phyloP scores from a whole-genome alignment of 1,139 yeast species.

The Diutina neorugosa region DNA sequence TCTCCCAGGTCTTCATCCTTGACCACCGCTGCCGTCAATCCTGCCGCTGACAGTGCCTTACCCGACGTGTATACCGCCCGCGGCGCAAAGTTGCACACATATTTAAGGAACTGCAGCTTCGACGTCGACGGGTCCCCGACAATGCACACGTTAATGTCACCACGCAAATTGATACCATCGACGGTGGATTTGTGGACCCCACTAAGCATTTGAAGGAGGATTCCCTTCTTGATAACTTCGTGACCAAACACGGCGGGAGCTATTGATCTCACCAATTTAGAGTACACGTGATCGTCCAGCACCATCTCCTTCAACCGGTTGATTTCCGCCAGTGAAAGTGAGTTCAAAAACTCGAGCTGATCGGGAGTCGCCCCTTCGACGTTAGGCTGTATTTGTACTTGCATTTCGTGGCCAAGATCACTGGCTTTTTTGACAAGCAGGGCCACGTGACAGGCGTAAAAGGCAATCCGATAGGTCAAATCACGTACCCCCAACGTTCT shows the following conservation, averaged over 20 bases:
- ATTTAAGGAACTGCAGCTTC: constrained; percentile 89
- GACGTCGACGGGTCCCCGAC: constrained; percentile 99
- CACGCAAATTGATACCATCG: constrained; percentile 92
- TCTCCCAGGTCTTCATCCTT: constrained; percentile 97
- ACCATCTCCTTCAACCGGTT: constrained; percentile 85
- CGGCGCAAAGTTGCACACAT: constrained; percentile 85
- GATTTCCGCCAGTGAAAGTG: constrained; percentile 74
- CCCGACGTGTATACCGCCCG: constrained; percentile 97
- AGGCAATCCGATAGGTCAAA: constrained; percentile 83
- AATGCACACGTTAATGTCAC: constrained; percentile 92
- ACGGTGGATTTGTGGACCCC: constrained; percentile 94
- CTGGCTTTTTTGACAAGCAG: constrained; percentile 39
- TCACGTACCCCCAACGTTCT: constrained; percentile 88
- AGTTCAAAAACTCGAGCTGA: constrained; percentile 70
- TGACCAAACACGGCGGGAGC: constrained; percentile 98
- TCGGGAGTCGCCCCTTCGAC: constrained; percentile 27
- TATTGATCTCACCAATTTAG: constrained; percentile 75
- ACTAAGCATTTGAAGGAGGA: constrained; percentile 77
- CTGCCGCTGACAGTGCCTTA: constrained; percentile 97
- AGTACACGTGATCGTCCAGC: constrained; percentile 75
- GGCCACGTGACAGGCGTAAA: constrained; percentile 79
- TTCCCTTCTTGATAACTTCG: constrained; percentile 87
- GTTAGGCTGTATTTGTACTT: constrained; percentile 16
- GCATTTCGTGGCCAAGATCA: constrained; percentile 17
- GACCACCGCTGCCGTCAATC: constrained; percentile 96